Conservation (phyloP, 2,329 filamentous ascomycete species). For the Phialophora chinensis region DNA sequence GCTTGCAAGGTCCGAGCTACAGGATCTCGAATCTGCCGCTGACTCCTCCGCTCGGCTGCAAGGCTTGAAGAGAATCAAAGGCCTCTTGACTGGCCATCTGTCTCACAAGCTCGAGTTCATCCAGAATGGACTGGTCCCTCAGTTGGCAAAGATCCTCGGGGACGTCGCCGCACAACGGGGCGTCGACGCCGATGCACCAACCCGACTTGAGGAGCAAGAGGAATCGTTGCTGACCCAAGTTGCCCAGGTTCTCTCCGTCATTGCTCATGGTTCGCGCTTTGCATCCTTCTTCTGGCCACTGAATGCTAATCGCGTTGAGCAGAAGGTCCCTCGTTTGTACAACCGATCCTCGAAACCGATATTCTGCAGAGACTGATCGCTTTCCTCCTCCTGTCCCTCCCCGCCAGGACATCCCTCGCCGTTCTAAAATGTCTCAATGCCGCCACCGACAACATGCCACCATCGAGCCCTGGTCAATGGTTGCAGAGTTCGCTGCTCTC, state of each 20-base stretch:
- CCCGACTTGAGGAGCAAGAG: slow-evolving; percentile 59
- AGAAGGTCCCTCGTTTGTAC: slow-evolving; percentile 82
- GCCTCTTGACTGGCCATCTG: slow-evolving; percentile 85
- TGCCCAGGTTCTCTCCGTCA: slow-evolving; percentile 81
- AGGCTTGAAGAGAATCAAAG: slow-evolving; percentile 76
- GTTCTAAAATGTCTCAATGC: slow-evolving; percentile 76
- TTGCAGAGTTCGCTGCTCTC: slow-evolving; percentile 61
- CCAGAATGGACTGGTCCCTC: slow-evolving; percentile 66
- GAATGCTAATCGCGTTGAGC: slow-evolving; percentile 39
- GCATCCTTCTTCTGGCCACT: slow-evolving; percentile 4
- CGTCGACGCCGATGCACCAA: slow-evolving; percentile 33
- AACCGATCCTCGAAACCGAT: slow-evolving; percentile 71
- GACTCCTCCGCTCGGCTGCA: slow-evolving; percentile 44
- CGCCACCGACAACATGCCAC: slow-evolving; percentile 68
- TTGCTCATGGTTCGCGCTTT: slow-evolving; percentile 74
- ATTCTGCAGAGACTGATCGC: slow-evolving; percentile 72
- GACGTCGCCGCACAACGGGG: slow-evolving; percentile 50
- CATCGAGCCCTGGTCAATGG: slow-evolving; percentile 60
- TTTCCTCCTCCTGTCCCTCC: slow-evolving; percentile 70
- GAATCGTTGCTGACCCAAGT: slow-evolving; percentile 76
- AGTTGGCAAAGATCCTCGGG: slow-evolving; percentile 55
- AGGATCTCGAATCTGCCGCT: slow-evolving; percentile 23
- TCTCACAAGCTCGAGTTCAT: slow-evolving; percentile 85
- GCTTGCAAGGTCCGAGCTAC: slow-evolving; percentile 22
- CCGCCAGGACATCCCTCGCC: slow-evolving; percentile 69